phyloP scores from a whole-genome alignment of 1,284 basidiomycete species.

The Apiotrichum laibachii region DNA sequence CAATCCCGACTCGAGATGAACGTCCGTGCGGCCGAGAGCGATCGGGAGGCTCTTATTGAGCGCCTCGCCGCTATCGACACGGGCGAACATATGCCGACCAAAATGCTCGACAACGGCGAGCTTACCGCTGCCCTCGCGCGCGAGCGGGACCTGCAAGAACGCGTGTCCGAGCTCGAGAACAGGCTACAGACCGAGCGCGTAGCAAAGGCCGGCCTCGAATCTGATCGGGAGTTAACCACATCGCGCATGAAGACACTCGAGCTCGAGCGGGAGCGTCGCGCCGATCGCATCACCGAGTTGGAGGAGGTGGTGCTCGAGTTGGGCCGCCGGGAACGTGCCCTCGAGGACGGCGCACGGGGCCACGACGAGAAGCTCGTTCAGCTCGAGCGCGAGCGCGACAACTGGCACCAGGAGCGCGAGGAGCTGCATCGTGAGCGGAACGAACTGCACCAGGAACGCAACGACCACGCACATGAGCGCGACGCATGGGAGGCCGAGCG shows the following conservation, averaged over 20 bases:
- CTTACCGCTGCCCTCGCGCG: conserved; percentile 23
- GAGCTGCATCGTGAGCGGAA: not conserved
- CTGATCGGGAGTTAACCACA: conserved; percentile 5
- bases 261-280: conserved; percentile 21
- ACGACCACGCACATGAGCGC: conserved; percentile 1
- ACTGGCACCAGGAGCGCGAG: conserved; percentile 15
- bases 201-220: conserved; percentile 14
- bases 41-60: conserved; percentile 1
- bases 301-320: conserved; percentile 45
- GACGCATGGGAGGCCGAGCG: conserved; percentile 1
- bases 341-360: conserved; percentile 35
- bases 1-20: conserved; percentile 9
- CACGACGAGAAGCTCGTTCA: conserved; percentile 26
- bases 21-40: conserved; percentile 21
- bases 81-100: conserved; percentile 14
- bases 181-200: conserved; percentile 4
- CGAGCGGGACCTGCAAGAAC: conserved; percentile 28
- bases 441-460: conserved; percentile 1
- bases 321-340: conserved; percentile 37
- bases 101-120: conserved; percentile 12
- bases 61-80: conserved; percentile 1
- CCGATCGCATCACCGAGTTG: conserved; percentile 35
- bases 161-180: conserved; percentile 8
- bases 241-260: conserved; percentile 14
- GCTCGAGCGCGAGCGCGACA: conserved; percentile 55